A percentile compares a stretch with the other conserved stretches of the same genome.
phyloP scores from a whole-genome alignment of 2,329 filamentous ascomycete species.

The Domatiomyces globalis region DNA sequence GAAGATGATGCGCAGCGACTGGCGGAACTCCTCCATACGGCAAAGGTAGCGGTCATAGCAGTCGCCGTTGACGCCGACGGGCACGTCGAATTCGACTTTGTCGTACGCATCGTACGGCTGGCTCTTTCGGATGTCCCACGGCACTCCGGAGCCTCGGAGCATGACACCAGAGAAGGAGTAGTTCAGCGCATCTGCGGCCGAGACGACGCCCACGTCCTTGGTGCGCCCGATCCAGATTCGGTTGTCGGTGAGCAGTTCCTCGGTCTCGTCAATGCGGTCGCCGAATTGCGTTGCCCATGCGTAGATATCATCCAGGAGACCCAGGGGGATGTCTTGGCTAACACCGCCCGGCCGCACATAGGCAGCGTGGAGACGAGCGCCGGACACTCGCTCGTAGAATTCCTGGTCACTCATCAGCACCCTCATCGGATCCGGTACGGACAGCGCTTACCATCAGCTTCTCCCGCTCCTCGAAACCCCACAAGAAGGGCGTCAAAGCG shows the following conservation, averaged over 20 bases:
- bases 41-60: constrained; percentile 98
- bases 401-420: constrained; percentile 44
- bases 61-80: constrained; percentile 90
- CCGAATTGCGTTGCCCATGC: constrained; percentile 99
- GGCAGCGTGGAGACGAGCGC: constrained; percentile 89
- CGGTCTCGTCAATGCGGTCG: constrained; percentile 95
- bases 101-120: constrained; percentile 97
- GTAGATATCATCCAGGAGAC: constrained; percentile 95
- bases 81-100: constrained; percentile 94
- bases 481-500: constrained; percentile 93
- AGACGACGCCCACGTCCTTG: constrained; percentile 79
- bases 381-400: constrained; percentile 98
- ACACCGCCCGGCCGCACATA: constrained; percentile 96
- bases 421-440: background rate
- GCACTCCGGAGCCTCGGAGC: constrained; percentile 90
- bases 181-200: constrained; percentile 87
- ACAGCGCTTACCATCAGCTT: constrained; percentile 76
- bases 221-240: constrained; percentile 96
- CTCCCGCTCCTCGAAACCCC: constrained; percentile 99
- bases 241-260: constrained; percentile 97
- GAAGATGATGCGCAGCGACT: constrained; percentile 94
- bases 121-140: constrained; percentile 93
- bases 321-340: constrained; percentile 83
- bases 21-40: constrained; percentile 99
- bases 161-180: constrained; percentile 95